Evolutionary conservation across 2,329 filamentous ascomycete genomes (phyloP), one percentile per base, ranked within the genome.

Genomic region (Aspergillus fischeri): DNA sequence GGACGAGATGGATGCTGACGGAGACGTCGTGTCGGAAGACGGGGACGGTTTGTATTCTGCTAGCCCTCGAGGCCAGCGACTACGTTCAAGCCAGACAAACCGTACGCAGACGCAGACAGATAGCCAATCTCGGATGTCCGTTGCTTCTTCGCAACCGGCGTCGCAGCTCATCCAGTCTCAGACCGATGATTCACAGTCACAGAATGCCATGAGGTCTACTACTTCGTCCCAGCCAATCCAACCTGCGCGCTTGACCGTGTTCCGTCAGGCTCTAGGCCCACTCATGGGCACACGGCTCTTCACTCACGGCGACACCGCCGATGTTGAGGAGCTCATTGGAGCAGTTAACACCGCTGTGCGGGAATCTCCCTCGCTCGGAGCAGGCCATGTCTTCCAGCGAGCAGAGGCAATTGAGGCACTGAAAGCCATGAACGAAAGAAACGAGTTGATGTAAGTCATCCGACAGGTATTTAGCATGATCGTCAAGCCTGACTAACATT

Each of bases 371-470:
- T 75, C 45, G 66, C 75, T 77, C 27, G 82, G 81, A 4, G 82
- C 83, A 7, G 74, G 77, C 44, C 72, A 76, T 14, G 75, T 80
- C 41, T 99, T 96, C 75, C 82, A 80, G 27, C 82, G 82, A 41
- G 79, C 78, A 0, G 94, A 99, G 75, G 91, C 89, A 0, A 78
- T 88, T 57, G 84, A 87, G 73, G 92, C 91, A 48, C 78, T 99
- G 56, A 85, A 85, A 74, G 86, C 83, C 70, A 87, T 99, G 85
- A 88, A 91, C 67, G 86, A 90, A 63, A 80, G 83, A 66, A 97
- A 97, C 73, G 87, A 93, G 78, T 87, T 99, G 70, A 99, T 99
- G 92, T 93, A 79, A 84, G 90, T 86, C 24, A 17, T 41, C 17
- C 53, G 49, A 50, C 50, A 24, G 3, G 14, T 28, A 10, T 45